Percentiles rank a stretch among this genome's conserved stretches.
Evolutionary conservation across 139 green algal genomes (phyloP).

Genomic region (Chlamydomonas schloesseri): DNA sequence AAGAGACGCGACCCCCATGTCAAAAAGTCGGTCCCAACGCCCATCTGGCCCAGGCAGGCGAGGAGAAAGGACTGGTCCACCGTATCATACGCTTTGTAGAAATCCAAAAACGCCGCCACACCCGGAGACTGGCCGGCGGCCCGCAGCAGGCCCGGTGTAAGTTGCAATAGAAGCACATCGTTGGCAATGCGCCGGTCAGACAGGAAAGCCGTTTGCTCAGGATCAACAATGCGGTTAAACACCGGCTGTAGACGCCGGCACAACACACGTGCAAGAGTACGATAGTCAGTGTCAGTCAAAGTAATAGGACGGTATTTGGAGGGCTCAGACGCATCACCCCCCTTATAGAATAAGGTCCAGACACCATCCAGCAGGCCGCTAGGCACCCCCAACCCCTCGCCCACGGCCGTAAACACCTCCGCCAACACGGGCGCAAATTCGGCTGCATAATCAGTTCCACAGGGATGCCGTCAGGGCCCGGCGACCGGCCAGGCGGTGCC

Average conservation of each 20-base stretch:
- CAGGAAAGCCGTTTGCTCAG: slow-evolving; percentile 58
- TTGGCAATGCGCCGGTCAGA: slow-evolving; percentile 41
- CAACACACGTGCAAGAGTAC: slow-evolving; percentile 42
- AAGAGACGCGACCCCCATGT: too few species aligned
- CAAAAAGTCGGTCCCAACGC: too few species aligned
- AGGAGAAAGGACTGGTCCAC: slow-evolving; percentile 33
- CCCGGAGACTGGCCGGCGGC: background rate
- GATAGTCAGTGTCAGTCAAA: slow-evolving; percentile 53
- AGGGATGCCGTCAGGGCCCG: too few species aligned
- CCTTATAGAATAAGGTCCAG: background rate
- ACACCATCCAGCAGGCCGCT: background rate
- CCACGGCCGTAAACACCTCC: too few species aligned
- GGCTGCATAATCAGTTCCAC: too few species aligned
- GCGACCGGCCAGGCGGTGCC: too few species aligned
- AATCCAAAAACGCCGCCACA: slow-evolving; percentile 25
- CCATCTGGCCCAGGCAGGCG: background rate
- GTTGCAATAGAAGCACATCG: slow-evolving; percentile 36
- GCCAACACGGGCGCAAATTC: too few species aligned
- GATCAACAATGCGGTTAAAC: slow-evolving; percentile 23
- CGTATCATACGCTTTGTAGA: slow-evolving; percentile 49
- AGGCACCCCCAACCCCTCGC: too few species aligned
- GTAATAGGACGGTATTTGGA: slow-evolving; percentile 55
- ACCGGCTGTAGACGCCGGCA: background rate
- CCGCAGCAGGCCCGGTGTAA: slow-evolving; percentile 11
- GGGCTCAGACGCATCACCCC: background rate